A percentile compares a stretch with the other conserved stretches of the same genome.
Evolutionary conservation across 306 rosid species (phyloP).

Genomic region (Pachyrhizus erosus): DNA sequence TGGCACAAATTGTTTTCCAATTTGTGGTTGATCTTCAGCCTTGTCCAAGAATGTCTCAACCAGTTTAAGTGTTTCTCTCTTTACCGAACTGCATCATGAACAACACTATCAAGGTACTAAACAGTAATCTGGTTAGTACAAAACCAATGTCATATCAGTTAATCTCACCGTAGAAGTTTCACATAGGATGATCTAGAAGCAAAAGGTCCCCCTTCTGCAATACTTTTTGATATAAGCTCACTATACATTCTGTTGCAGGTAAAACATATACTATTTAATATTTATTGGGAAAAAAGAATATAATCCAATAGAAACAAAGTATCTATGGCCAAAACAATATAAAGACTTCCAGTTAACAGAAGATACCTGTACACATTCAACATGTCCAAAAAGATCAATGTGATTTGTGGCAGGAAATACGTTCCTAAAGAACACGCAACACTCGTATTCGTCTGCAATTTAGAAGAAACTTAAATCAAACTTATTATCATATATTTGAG

Average conservation of each 20-base stretch:
- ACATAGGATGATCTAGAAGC: slow-evolving; percentile 93
- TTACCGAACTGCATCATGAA: slow-evolving; percentile 80
- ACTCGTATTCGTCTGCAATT: slow-evolving; percentile 88
- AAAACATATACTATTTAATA: slow-evolving; percentile 21
- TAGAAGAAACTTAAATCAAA: slow-evolving; percentile 9
- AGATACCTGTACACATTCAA: slow-evolving; percentile 92
- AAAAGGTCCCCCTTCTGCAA: slow-evolving; percentile 87
- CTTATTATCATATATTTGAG: background rate
- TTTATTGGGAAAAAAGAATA: background rate
- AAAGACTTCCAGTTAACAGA: background rate
- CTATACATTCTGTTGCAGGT: slow-evolving; percentile 83
- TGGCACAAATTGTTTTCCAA: slow-evolving; percentile 95
- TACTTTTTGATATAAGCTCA: slow-evolving; percentile 89
- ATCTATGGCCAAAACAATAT: background rate
- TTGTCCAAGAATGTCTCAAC: slow-evolving; percentile 95
- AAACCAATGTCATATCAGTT: slow-evolving; percentile 24
- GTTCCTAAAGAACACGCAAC: slow-evolving; percentile 91
- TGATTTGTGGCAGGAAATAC: slow-evolving; percentile 81
- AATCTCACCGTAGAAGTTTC: slow-evolving; percentile 78
- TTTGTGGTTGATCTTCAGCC: slow-evolving; percentile 95
- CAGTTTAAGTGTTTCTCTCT: slow-evolving; percentile 92
- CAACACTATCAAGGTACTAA: background rate
- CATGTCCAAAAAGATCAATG: slow-evolving; percentile 95
- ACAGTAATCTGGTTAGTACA: background rate
- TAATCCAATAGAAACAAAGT: background rate